Evolutionary conservation across 305 asterid genomes (phyloP).

Genomic region (Plantago rigida): DNA sequence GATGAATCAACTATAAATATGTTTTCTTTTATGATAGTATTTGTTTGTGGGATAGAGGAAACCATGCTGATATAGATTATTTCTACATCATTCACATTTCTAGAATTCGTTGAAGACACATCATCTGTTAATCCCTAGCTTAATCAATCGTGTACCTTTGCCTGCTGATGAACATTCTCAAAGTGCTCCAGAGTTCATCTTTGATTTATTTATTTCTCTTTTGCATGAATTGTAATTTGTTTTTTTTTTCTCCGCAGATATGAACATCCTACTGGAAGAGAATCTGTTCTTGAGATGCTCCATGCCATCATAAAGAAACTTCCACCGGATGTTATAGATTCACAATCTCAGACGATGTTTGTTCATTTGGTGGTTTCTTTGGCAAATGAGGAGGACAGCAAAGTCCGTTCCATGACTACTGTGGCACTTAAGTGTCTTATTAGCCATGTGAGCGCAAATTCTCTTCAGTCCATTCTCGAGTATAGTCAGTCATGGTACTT

Average conservation of each 20-base stretch:
- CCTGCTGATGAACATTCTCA: neutral
- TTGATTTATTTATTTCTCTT: conserved; percentile 1
- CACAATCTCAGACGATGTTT: conserved; percentile 59
- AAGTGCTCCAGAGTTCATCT: neutral
- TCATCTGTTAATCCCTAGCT: too few relatives aligned
- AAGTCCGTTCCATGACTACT: conserved; percentile 78
- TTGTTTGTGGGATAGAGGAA: too few relatives aligned
- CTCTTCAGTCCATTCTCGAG: conserved; percentile 51
- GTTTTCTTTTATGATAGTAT: too few relatives aligned
- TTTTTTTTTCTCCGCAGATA: conserved; percentile 42
- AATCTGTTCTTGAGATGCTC: conserved; percentile 89
- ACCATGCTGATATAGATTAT: too few relatives aligned
- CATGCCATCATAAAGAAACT: conserved; percentile 74
- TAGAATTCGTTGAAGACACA: too few relatives aligned
- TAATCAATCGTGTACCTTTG: too few relatives aligned
- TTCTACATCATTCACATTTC: too few relatives aligned
- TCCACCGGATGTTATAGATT: conserved; percentile 45
- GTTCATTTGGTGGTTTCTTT: conserved; percentile 60
- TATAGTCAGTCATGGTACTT: conserved; percentile 70
- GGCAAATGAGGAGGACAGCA: conserved; percentile 74
- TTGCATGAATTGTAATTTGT: conserved; percentile 4
- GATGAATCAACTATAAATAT: too few relatives aligned
- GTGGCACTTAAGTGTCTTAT: conserved; percentile 73
- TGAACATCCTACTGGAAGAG: conserved; percentile 82
- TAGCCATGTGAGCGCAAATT: conserved; percentile 47